Conservation (phyloP, 495 filamentous ascomycete genomes). For the Penicillium ucsense region DNA sequence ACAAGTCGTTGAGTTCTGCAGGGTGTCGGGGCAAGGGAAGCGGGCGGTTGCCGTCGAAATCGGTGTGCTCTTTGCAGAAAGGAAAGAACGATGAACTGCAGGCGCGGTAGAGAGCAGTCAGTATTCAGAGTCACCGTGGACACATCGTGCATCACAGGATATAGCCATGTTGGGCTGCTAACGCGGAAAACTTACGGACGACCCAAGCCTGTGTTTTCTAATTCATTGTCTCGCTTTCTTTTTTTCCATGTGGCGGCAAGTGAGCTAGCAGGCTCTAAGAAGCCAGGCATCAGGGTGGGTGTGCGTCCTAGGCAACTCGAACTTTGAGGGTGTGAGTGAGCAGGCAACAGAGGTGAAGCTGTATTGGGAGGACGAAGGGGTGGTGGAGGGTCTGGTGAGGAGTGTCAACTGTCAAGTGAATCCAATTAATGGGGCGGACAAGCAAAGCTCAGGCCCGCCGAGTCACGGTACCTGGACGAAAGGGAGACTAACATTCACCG, state of each 20-base stretch:
- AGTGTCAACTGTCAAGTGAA: no score
- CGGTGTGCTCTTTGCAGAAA: conserved; percentile 13
- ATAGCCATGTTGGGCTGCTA: not conserved
- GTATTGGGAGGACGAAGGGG: not conserved
- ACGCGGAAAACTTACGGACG: conserved; percentile 18
- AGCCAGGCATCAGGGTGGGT: conserved; percentile 18
- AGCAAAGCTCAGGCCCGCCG: conserved; percentile 7
- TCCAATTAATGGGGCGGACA: no score
- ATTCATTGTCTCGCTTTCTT: conserved; percentile 27
- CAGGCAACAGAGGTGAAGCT: no score
- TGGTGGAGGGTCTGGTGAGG: no score
- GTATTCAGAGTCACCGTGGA: not conserved
- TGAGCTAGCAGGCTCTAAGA: conserved; percentile 14
- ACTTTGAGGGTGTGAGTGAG: no score
- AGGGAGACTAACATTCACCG: not conserved
- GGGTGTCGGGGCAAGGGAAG: conserved; percentile 11
- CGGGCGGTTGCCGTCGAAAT: conserved; percentile 5
- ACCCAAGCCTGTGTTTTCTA: conserved; percentile 9
- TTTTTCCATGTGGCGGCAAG: conserved; percentile 19
- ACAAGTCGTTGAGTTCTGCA: conserved; percentile 11
- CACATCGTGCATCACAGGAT: not conserved
- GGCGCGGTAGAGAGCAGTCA: not conserved
- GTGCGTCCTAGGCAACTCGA: not conserved
- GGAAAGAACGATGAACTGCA: conserved; percentile 6
- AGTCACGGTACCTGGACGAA: conserved; percentile 1